Evolutionary conservation across 2,329 filamentous ascomycete species (phyloP).

Genomic region (Talaromyces sp.): DNA sequence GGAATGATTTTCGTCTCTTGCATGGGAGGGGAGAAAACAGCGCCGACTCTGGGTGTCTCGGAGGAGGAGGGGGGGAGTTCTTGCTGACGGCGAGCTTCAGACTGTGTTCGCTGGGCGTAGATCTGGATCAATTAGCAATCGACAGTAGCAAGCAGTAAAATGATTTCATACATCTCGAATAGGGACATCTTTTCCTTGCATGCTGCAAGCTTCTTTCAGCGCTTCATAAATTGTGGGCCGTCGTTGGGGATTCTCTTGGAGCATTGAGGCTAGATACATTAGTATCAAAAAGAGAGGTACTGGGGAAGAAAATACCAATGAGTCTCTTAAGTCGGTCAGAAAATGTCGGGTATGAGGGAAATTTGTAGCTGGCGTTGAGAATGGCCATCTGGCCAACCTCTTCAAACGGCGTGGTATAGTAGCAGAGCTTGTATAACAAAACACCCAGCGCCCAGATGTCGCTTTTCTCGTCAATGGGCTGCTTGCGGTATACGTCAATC

Average conservation of each 20-base stretch:
- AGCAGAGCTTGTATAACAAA: slow-evolving; percentile 94
- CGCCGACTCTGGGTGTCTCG: slow-evolving; percentile 63
- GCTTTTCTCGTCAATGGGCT: slow-evolving; percentile 96
- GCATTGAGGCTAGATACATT: slow-evolving; percentile 66
- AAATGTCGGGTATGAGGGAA: slow-evolving; percentile 80
- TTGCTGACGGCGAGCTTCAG: slow-evolving; percentile 59
- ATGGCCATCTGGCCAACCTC: slow-evolving; percentile 97
- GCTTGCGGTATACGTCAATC: slow-evolving; percentile 95
- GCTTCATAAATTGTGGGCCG: slow-evolving; percentile 95
- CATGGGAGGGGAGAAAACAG: slow-evolving; percentile 71
- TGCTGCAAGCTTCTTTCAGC: slow-evolving; percentile 75
- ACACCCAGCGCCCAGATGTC: slow-evolving; percentile 98
- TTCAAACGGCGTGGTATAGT: slow-evolving; percentile 98
- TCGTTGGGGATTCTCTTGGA: slow-evolving; percentile 72
- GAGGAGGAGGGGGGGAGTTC: slow-evolving; percentile 54
- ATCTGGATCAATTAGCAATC: background rate
- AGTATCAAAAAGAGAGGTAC: background rate
- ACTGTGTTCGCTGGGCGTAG: slow-evolving; percentile 60
- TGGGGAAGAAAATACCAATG: slow-evolving; percentile 58
- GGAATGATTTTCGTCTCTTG: slow-evolving; percentile 70
- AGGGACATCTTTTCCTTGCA: slow-evolving; percentile 81
- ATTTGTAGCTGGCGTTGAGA: slow-evolving; percentile 90
- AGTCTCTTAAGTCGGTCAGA: slow-evolving; percentile 84
- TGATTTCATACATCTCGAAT: slow-evolving; percentile 71
- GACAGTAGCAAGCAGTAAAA: background rate